Conservation (phyloP, 257 asterid genomes). For the Solanum pinnatisectum region DNA sequence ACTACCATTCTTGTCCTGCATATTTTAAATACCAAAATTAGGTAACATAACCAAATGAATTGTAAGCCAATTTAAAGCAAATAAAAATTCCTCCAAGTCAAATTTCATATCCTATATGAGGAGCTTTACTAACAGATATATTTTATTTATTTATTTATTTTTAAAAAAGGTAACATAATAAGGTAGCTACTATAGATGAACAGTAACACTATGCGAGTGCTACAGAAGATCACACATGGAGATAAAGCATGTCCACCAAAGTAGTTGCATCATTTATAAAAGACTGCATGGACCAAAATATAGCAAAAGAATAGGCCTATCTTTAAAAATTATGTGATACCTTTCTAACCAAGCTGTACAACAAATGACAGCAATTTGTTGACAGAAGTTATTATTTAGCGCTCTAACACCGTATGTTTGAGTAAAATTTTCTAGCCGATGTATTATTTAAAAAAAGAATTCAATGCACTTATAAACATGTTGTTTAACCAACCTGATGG, state of each 20-base stretch:
- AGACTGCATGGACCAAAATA: background rate
- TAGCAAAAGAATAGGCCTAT: background rate
- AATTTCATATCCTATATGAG: background rate
- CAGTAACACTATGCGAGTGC: background rate
- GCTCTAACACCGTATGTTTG: background rate
- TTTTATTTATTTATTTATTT: background rate
- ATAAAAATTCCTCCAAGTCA: background rate
- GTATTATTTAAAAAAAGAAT: background rate
- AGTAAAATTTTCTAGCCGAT: background rate
- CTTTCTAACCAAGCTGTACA: background rate
- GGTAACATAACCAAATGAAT: background rate
- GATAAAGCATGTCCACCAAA: background rate
- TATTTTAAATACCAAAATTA: background rate
- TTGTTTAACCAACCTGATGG: constrained; percentile 55
- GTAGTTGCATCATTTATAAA: background rate
- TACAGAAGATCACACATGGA: background rate
- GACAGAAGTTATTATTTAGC: background rate
- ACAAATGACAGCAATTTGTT: background rate
- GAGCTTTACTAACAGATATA: background rate
- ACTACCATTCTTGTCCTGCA: constrained; percentile 98
- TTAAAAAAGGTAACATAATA: background rate
- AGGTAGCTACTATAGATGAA: background rate
- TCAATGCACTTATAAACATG: background rate
- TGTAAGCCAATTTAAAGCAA: background rate
- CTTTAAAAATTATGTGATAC: background rate